A percentile compares a stretch with the other conserved stretches of the same genome.
Conservation (phyloP, 768 basidiomycete species). For the Udeniomyces megalosporus region DNA sequence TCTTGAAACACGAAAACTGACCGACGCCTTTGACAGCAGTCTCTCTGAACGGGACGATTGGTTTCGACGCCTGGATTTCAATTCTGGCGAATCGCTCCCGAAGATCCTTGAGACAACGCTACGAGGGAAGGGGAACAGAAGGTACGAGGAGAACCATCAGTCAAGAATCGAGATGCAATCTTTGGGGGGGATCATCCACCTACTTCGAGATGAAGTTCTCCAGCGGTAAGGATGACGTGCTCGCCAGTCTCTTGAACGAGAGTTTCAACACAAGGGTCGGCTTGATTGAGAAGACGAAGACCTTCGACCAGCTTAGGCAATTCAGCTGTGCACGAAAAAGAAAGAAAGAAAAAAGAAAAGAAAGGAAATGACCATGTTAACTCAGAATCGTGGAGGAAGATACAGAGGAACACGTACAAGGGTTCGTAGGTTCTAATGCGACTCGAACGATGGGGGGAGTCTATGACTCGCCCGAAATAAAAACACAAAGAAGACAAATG, state of each 20-base stretch:
- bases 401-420: slow-evolving; percentile 29
- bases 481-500: neutral
- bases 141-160: neutral
- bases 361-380: neutral
- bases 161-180: neutral
- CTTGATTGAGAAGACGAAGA: slow-evolving; percentile 73
- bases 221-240: slow-evolving; percentile 88
- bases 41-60: slow-evolving; percentile 95
- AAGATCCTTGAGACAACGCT: slow-evolving; percentile 94
- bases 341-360: neutral
- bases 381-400: too few relatives aligned
- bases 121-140: too few relatives aligned
- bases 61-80: slow-evolving; percentile 82
- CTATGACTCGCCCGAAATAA: slow-evolving; percentile 30
- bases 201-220: slow-evolving; percentile 90
- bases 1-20: slow-evolving; percentile 24
- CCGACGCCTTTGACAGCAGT: slow-evolving; percentile 70
- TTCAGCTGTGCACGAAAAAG: slow-evolving; percentile 36
- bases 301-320: slow-evolving; percentile 79
- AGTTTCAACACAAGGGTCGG: slow-evolving; percentile 92
- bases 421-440: slow-evolving; percentile 65
- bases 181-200: slow-evolving; percentile 12
- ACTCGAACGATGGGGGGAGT: slow-evolving; percentile 84
- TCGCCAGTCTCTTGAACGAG: slow-evolving; percentile 96
- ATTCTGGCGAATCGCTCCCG: slow-evolving; percentile 85